These are phyloP conservation scores for Cyathus striatus DNA, from an alignment of 768 basidiomycete species.

Conservation along the genomic window DNA sequence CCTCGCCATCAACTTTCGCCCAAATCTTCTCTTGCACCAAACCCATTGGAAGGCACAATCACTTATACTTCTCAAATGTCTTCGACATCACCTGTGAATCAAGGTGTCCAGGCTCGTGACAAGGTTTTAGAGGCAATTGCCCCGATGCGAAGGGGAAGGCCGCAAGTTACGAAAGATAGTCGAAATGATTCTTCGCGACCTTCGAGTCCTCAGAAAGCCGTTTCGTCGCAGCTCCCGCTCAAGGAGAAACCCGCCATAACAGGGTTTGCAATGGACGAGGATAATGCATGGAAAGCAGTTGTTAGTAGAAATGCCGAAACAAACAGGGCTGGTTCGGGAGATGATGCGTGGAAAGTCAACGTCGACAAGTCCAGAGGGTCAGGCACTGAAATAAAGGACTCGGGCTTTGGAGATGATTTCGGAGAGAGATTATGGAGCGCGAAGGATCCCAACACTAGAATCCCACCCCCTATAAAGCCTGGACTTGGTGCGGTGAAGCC, in stretches of 20 bases:
- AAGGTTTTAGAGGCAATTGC: constrained; percentile 77
- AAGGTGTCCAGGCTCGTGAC: constrained; percentile 67
- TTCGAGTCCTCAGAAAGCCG: constrained; percentile 24
- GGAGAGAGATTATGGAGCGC: constrained; percentile 51
- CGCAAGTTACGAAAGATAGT: constrained; percentile 27
- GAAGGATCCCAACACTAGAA: constrained; percentile 29
- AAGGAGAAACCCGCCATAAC: constrained; percentile 22
- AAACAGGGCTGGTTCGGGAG: constrained; percentile 8
- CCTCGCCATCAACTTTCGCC: constrained; percentile 30
- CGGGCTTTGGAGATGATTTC: constrained; percentile 69
- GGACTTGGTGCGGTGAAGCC: constrained; percentile 12
- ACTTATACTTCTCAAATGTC: constrained; percentile 14
- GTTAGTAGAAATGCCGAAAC: constrained; percentile 7
- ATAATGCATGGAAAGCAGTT: constrained; percentile 42
- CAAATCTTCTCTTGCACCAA: constrained; percentile 18
- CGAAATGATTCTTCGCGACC: constrained; percentile 24
- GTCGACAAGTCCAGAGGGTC: constrained; percentile 12
- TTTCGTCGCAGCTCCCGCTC: not conserved
- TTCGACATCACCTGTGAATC: constrained; percentile 28
- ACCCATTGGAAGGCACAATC: constrained; percentile 22
- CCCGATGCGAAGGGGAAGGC: constrained; percentile 72
- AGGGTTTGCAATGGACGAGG: constrained; percentile 35
- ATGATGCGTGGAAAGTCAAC: constrained; percentile 36
- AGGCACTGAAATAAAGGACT: constrained; percentile 12
- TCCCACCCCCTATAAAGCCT: constrained; percentile 13